A percentile compares a stretch with the other conserved stretches of the same genome.
These are phyloP conservation scores for Blastobotrys illinoisensis DNA, from an alignment of 1,139 yeast species.

Conservation along the genomic window DNA sequence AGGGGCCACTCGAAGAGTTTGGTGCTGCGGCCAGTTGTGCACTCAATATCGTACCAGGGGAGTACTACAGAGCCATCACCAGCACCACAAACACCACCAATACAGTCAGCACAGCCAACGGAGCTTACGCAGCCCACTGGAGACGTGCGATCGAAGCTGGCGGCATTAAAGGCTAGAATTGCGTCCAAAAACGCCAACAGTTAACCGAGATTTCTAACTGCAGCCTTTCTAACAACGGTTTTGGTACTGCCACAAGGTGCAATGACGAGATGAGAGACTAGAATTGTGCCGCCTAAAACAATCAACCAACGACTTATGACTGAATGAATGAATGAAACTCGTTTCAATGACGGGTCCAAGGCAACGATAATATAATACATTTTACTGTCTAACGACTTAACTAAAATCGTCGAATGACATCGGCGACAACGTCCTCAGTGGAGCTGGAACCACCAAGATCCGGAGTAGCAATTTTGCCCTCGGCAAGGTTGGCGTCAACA, in stretches of 20 bases:
- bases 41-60: not conserved
- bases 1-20: not conserved
- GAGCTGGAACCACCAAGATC: conserved; percentile 88
- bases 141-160: not conserved
- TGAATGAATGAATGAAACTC: too few relatives aligned
- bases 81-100: not conserved
- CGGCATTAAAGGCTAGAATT: not conserved
- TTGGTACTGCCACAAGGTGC: too few relatives aligned
- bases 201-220: too few relatives aligned
- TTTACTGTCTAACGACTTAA: not conserved
- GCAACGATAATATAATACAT: not conserved
- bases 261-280: too few relatives aligned
- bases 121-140: not conserved
- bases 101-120: not conserved
- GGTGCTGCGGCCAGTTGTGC: not conserved
- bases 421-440: conserved; percentile 82
- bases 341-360: too few relatives aligned
- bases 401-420: conserved; percentile 57
- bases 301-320: too few relatives aligned
- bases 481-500: conserved; percentile 86
- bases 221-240: too few relatives aligned
- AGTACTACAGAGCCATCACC: not conserved
- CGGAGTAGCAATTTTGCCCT: conserved; percentile 79
- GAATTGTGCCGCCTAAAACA: too few relatives aligned
- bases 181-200: not conserved